Percentiles rank a stretch among this genome's conserved stretches.
These are phyloP conservation scores for Turnera subulata DNA, from an alignment of 345 rosid genomes.

Conservation along the genomic window DNA sequence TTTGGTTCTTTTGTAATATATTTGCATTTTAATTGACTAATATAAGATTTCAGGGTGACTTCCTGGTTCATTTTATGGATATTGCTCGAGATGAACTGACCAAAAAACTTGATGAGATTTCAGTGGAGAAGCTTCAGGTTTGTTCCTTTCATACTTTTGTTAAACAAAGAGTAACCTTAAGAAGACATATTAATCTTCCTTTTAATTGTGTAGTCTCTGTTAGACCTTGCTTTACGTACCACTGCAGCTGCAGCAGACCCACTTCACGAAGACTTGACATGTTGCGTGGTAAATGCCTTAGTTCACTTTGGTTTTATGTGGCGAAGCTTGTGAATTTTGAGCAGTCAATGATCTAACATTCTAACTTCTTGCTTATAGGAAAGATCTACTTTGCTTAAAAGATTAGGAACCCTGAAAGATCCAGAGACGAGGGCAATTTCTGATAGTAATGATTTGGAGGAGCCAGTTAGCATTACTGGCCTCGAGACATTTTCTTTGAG, in stretches of 20 bases:
- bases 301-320: neutral
- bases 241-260: constrained; percentile 98
- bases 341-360: constrained; percentile 3
- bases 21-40: too few relatives aligned
- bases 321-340: neutral
- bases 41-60: constrained; percentile 66
- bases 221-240: constrained; percentile 92
- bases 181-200: neutral
- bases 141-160: constrained; percentile 6
- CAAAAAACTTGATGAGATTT: constrained; percentile 73
- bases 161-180: neutral
- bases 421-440: constrained; percentile 26
- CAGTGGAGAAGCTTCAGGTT: constrained; percentile 94
- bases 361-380: constrained; percentile 53
- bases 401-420: constrained; percentile 60
- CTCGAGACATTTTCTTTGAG: constrained; percentile 95
- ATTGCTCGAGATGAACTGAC: constrained; percentile 89
- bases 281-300: constrained; percentile 69
- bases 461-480: constrained; percentile 76
- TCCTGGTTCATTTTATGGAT: constrained; percentile 97
- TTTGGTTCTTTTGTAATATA: too few relatives aligned
- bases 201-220: constrained; percentile 56
- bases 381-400: constrained; percentile 76
- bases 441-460: constrained; percentile 54
- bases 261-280: constrained; percentile 90